Evolutionary conservation across 441 rosid genomes (phyloP), one percentile per base, ranked within the genome.

Genomic region (Mallotus japonicus): DNA sequence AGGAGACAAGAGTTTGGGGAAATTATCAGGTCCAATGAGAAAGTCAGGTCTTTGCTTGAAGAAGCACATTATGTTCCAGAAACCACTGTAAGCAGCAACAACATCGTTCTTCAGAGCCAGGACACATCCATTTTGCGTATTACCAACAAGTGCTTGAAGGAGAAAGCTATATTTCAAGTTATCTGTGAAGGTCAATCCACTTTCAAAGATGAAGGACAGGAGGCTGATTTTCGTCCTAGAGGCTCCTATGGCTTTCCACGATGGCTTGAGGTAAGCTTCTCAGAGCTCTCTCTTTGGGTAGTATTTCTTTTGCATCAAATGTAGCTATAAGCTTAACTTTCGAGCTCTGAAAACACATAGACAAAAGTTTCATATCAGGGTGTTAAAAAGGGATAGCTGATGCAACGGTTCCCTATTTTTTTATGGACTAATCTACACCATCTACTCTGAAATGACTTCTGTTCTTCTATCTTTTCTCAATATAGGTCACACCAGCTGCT

Each of bases 251-350:
- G 95, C 78, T 89, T 93, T 67, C 99, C 99, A 46, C 79, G 96
- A 28, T 96, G 99, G 99, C 95, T 96, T 32, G 98, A 96, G 98
- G 99, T 93, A 87, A 14, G 16, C 50, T 44, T 65, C 20, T 24
- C 5, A 34, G 57, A 20, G 6, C 42, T n/a, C 13, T n/a, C n/a
- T n/a, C 47, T 44, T 5, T 54, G 4, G 4, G 1, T 54, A 54
- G 57, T 5, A 54, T 54, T 5, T 54, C 3, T 19, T 54, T 4
- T 22, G 4, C 8, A 0, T 17, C 20, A 2, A 17, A 54, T 17
- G 16, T 54, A 17, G 16, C 57, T 54, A 17, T 16, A 54, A 17
- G 16, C 16, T 19, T 54, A 54, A 54, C 20, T 5, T 54, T 9
- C 16, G 55, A 12, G 1, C 2, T 15, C 55, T 51, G n/a, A 16